A percentile compares a stretch with the other conserved stretches of the same genome.
phyloP scores from a whole-genome alignment of 257 asterid species.

The Penstemon davidsonii region DNA sequence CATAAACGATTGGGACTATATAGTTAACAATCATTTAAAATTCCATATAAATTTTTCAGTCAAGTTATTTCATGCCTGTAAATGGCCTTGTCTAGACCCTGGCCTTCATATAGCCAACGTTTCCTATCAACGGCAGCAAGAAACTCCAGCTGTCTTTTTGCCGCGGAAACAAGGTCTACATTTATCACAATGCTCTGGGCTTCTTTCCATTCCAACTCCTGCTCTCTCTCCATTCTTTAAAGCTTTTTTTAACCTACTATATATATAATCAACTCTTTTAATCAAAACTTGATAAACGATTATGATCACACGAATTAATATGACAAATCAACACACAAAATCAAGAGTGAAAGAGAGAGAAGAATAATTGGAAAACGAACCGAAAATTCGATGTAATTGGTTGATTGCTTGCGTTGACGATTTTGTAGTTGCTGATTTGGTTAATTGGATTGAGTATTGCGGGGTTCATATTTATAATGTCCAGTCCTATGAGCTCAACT shows the following conservation, averaged over 20 bases:
- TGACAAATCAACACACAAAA: not conserved
- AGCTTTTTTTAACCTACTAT: conserved; percentile 17
- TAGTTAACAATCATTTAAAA: not conserved
- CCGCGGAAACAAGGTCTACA: conserved; percentile 80
- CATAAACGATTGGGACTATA: not conserved
- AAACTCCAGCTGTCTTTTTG: conserved; percentile 70
- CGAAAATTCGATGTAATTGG: conserved; percentile 24
- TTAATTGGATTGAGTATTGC: conserved; percentile 24
- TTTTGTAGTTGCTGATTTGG: not conserved
- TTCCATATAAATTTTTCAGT: not conserved
- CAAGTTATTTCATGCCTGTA: conserved; percentile 48
- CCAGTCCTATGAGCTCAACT: not conserved
- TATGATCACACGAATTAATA: not conserved
- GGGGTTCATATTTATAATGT: conserved; percentile 1
- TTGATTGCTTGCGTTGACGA: conserved; percentile 29
- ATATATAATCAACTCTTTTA: not conserved
- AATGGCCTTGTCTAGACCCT: conserved; percentile 62
- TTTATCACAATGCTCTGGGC: conserved; percentile 68
- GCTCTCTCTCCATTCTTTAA: conserved; percentile 55
- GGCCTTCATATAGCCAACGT: conserved; percentile 82
- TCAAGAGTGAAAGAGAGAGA: not conserved
- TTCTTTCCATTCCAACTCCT: conserved; percentile 78
- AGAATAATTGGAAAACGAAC: conserved; percentile 11
- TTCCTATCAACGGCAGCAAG: conserved; percentile 81
- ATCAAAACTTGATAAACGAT: not conserved